Percentiles rank a stretch among this genome's conserved stretches.
Evolutionary conservation across 768 basidiomycete genomes (phyloP).

Genomic region (Agaricus subrufescens): DNA sequence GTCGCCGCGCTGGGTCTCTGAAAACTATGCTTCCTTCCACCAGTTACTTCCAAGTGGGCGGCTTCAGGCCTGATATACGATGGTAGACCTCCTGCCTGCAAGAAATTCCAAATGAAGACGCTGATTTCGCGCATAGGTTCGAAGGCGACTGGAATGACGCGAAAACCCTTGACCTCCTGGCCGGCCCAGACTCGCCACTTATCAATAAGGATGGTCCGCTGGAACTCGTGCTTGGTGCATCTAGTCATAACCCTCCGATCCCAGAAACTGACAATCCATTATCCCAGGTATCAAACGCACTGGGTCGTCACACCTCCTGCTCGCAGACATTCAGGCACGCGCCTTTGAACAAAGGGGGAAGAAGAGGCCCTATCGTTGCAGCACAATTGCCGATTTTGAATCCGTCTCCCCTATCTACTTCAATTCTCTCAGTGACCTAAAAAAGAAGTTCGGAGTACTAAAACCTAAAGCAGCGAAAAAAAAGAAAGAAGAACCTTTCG

Average conservation of each 20-base stretch:
- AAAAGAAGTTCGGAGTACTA: conserved; percentile 32
- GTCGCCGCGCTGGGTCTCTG: not conserved
- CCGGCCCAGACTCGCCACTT: conserved; percentile 23
- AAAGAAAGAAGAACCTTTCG: conserved; percentile 19
- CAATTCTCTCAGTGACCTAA: conserved; percentile 21
- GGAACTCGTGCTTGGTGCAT: conserved; percentile 41
- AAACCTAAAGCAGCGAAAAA: conserved; percentile 33
- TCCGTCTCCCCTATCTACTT: conserved; percentile 49
- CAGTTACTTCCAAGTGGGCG: conserved; percentile 23
- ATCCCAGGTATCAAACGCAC: conserved; percentile 34
- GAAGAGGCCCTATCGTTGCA: conserved; percentile 1
- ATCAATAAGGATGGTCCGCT: conserved; percentile 19
- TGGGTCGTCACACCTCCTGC: conserved; percentile 42
- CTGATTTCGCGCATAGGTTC: conserved; percentile 5
- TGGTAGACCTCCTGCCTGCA: conserved; percentile 13
- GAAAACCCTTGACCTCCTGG: conserved; percentile 23
- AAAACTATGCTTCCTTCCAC: not conserved
- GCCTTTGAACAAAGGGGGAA: conserved; percentile 13
- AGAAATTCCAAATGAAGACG: not conserved
- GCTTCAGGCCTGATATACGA: conserved; percentile 19
- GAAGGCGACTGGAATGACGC: conserved; percentile 29
- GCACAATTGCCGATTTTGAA: conserved; percentile 25
- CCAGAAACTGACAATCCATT: not conserved
- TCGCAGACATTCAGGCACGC: conserved; percentile 27
- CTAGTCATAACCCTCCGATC: not conserved